Evolutionary conservation across 1,284 basidiomycete genomes (phyloP).

Genomic region (Meripilus lineatus): DNA sequence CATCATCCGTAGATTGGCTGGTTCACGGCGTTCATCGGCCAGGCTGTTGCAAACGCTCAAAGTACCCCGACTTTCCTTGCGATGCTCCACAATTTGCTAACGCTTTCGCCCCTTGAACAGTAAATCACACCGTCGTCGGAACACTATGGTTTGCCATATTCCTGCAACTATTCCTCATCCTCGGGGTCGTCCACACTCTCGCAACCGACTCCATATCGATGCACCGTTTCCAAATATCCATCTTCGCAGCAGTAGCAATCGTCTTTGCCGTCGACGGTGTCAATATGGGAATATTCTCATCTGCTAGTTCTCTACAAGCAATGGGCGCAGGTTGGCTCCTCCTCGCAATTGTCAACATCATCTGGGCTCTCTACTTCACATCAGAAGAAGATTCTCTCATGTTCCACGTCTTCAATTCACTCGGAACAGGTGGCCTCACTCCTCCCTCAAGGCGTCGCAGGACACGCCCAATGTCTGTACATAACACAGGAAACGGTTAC

Average conservation of each 20-base stretch:
- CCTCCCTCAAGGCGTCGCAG: conserved; percentile 69
- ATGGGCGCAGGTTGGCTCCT: conserved; percentile 94
- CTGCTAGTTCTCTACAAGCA: conserved; percentile 58
- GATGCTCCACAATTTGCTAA: conserved; percentile 5
- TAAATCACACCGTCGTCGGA: conserved; percentile 49
- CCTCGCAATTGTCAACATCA: conserved; percentile 83
- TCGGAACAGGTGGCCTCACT: conserved; percentile 84
- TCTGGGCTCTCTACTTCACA: conserved; percentile 96
- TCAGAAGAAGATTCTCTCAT: conserved; percentile 89
- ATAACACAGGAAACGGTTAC: conserved; percentile 67
- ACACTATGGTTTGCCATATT: conserved; percentile 92
- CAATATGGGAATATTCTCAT: conserved; percentile 58
- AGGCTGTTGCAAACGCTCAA: conserved; percentile 62
- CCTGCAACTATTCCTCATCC: conserved; percentile 77
- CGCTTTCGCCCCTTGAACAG: conserved; percentile 21
- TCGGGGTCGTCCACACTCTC: conserved; percentile 78
- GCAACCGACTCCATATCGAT: conserved; percentile 81
- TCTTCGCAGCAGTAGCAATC: conserved; percentile 82
- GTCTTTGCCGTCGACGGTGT: conserved; percentile 85
- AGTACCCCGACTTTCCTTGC: conserved; percentile 35
- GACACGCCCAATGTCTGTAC: conserved; percentile 51
- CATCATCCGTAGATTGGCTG: conserved; percentile 66
- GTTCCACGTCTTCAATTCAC: conserved; percentile 79
- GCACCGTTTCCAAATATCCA: conserved; percentile 84
- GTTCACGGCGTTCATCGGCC: conserved; percentile 90